Base-by-base conservation (phyloP, 371 early-diverging fungal genomes). In the Syncephalastrum sp. region DNA sequence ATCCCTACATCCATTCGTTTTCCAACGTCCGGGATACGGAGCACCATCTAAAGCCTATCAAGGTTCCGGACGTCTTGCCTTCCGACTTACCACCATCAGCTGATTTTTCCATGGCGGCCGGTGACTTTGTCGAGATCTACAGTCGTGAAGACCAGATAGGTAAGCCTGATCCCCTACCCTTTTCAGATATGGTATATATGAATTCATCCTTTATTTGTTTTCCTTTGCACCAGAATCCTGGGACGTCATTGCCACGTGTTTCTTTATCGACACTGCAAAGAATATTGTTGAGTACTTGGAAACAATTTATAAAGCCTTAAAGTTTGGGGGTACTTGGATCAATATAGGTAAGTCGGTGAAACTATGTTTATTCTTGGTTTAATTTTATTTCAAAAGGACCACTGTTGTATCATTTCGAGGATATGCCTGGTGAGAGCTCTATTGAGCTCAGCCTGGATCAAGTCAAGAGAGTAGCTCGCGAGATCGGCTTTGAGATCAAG, bases 261-360 rank as follows among this genome's bases (percentile, higher is more conserved):
- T 93, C 80, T 98, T 97, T 67, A 88, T 98, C 49, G 98, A 98
- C 64, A 97, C 98, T 0, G 96, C 96, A 17, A 89, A 92, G 61
- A 95, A 97, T 63, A 85, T 93, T 29, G 63, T 93, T 17, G 85
- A 90, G 23, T 97, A 97, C 61, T 67, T 98, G 38, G 91, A 91
- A 56, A 82, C 86, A 0, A 91, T 98, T 57, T 81, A 87, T 61
- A 67, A 82, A 15, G 70, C 84, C 13, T 68, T 98, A 54, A 89
- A 88, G 66, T 79, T 82, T 15, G 90, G 90, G 16, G 97, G 95
- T 1, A 70, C 86, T n/a, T 98, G 98, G 98, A 95, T 98, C 60
- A 97, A 98, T 65, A 74, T 91, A 43, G 94, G 92, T 85, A 79
- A 66, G 69, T 12, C 13, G 2, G 42, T 27, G 12, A 57, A 52